Evolutionary conservation across 2,329 filamentous ascomycete species (phyloP).

Genomic region (Claviceps arundinis): DNA sequence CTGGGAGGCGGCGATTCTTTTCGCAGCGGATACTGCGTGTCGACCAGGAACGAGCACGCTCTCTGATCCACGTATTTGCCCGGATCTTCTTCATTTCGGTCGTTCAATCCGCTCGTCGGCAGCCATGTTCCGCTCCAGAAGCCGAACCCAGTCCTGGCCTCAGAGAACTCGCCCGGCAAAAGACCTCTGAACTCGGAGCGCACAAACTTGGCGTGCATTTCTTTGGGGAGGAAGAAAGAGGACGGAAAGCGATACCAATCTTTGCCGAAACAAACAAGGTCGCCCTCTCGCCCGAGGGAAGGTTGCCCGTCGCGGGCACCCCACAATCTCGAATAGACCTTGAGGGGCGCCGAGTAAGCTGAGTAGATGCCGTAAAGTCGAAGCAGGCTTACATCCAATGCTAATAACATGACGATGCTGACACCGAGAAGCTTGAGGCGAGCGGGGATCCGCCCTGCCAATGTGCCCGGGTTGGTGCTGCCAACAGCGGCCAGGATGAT

Average conservation of each 20-base stretch:
- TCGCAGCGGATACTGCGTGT: conserved; percentile 62
- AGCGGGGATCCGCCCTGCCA: conserved; percentile 60
- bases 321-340: conserved; percentile 55
- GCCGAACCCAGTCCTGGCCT: conserved; percentile 55
- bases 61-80: conserved; percentile 73
- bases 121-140: conserved; percentile 77
- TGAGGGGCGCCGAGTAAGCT: conserved; percentile 70
- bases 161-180: conserved; percentile 78
- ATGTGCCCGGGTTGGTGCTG: conserved; percentile 49
- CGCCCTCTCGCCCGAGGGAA: conserved; percentile 43
- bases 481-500: conserved; percentile 66
- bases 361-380: conserved; percentile 66
- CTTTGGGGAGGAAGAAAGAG: conserved; percentile 77
- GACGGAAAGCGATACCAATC: conserved; percentile 98
- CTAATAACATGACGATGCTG: conserved; percentile 44
- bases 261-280: conserved; percentile 78
- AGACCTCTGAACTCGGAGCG: conserved; percentile 82
- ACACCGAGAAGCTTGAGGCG: conserved; percentile 59
- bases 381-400: conserved; percentile 52
- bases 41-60: conserved; percentile 72
- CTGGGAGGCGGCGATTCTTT: conserved; percentile 40
- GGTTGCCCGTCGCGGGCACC: conserved; percentile 28
- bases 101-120: conserved; percentile 76
- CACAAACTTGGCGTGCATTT: conserved; percentile 77
- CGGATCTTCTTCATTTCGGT: conserved; percentile 73